Conservation (phyloP, 2,329 filamentous ascomycete genomes). For the Stagonosporopsis tanaceti region DNA sequence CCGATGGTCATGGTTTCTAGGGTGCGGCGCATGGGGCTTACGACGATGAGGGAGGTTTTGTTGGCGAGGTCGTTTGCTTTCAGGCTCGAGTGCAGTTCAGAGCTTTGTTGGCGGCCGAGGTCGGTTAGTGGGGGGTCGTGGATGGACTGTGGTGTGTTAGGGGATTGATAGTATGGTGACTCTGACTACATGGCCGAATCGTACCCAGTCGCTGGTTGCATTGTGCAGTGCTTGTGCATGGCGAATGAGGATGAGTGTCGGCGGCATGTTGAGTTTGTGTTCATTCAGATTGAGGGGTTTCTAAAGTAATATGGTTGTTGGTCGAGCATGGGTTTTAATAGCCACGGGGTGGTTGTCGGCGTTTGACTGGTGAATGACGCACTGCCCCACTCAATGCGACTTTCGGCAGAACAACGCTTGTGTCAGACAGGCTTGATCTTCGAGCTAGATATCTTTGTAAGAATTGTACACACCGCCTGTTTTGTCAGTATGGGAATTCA, state of each 20-base stretch:
- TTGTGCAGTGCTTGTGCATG: slow-evolving; percentile 58
- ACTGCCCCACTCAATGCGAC: slow-evolving; percentile 13
- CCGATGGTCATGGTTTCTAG: slow-evolving; percentile 69
- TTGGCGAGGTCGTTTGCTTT: slow-evolving; percentile 48
- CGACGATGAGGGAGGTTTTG: slow-evolving; percentile 64
- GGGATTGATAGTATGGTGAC: background rate
- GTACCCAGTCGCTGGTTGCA: slow-evolving; percentile 48
- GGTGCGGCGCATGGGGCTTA: slow-evolving; percentile 71
- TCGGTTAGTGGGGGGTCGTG: slow-evolving; percentile 54
- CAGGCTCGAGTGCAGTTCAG: slow-evolving; percentile 50
- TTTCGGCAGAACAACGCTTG: slow-evolving; percentile 6
- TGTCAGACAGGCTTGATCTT: background rate
- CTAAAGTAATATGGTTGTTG: background rate
- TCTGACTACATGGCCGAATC: background rate
- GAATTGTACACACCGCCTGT: background rate
- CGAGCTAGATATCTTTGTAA: background rate
- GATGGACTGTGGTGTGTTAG: slow-evolving; percentile 33
- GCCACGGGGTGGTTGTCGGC: slow-evolving; percentile 10
- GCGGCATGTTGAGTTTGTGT: slow-evolving; percentile 46
- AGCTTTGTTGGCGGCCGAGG: slow-evolving; percentile 53
- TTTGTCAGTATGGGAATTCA: background rate
- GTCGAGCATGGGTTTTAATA: slow-evolving; percentile 11
- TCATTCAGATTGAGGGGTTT: background rate
- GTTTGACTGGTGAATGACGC: slow-evolving; percentile 22
- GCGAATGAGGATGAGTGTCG: slow-evolving; percentile 56